These are phyloP conservation scores for Ophiostoma quercus DNA, from an alignment of 2,329 filamentous ascomycete genomes.

Conservation along the genomic window DNA sequence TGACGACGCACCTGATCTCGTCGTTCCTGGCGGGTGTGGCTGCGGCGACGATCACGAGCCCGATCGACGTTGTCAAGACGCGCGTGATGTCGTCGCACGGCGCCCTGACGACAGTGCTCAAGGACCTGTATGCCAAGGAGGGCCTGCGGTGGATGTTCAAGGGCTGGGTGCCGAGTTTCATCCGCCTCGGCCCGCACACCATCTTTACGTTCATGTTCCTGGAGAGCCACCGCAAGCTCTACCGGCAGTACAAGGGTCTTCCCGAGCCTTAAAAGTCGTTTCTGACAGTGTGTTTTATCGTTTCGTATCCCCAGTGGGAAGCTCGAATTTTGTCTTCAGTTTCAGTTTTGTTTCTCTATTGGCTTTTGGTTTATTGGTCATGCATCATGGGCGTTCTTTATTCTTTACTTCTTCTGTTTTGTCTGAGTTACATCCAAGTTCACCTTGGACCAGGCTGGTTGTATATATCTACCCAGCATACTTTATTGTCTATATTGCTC, in stretches of 20 bases:
- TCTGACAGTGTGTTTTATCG: not conserved
- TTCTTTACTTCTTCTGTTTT: not conserved
- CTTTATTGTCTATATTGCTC: no score
- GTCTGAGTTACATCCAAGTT: not conserved
- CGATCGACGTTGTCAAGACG: slow-evolving; percentile 86
- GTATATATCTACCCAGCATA: not conserved
- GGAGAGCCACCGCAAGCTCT: slow-evolving; percentile 78
- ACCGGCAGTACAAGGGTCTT: slow-evolving; percentile 50
- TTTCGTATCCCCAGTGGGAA: not conserved
- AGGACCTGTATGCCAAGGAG: slow-evolving; percentile 63
- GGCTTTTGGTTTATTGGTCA: slow-evolving; percentile 8
- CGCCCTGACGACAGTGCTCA: slow-evolving; percentile 54
- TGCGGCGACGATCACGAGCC: slow-evolving; percentile 77
- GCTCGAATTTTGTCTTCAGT: not conserved
- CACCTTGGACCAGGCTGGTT: not conserved
- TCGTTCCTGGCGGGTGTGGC: slow-evolving; percentile 75
- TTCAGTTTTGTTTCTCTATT: not conserved
- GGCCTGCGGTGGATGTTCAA: slow-evolving; percentile 81
- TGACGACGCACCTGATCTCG: slow-evolving; percentile 73
- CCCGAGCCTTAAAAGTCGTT: slow-evolving; percentile 30
- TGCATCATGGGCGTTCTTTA: slow-evolving; percentile 13
- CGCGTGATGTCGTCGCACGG: slow-evolving; percentile 68
- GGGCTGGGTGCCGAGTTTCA: slow-evolving; percentile 77
- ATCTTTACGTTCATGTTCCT: slow-evolving; percentile 82
- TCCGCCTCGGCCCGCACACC: slow-evolving; percentile 68